Conservation (phyloP, 208 protist genomes). For the Leishmania amazonensis region DNA sequence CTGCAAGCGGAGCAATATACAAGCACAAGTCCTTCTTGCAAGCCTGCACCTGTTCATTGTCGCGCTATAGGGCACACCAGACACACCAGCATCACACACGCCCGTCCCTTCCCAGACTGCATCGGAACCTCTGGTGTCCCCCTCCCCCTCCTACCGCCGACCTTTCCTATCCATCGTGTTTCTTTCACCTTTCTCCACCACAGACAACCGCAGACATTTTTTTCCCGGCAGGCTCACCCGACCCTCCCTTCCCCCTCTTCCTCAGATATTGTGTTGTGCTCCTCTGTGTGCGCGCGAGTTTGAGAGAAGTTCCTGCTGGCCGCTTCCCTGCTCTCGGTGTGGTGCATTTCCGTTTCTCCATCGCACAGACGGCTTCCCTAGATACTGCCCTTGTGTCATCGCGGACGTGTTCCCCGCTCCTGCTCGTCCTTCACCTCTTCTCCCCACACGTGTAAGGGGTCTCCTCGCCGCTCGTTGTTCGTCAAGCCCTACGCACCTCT, state of each 20-base stretch:
- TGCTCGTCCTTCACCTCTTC: not conserved
- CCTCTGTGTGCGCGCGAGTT: not conserved
- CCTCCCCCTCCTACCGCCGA: not conserved
- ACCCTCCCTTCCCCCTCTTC: not conserved
- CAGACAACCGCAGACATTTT: not conserved
- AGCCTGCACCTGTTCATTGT: not conserved
- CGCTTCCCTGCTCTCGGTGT: not conserved
- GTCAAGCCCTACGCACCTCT: not conserved
- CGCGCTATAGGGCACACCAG: not conserved
- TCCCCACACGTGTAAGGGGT: not conserved
- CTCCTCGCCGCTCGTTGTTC: not conserved
- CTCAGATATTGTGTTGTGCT: not conserved
- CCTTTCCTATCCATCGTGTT: not conserved
- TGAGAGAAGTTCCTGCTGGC: not conserved
- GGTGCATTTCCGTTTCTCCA: too few species aligned
- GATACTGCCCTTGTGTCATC: not conserved
- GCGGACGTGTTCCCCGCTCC: not conserved
- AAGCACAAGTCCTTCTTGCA: not conserved
- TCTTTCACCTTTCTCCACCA: not conserved
- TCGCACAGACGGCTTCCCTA: not conserved
- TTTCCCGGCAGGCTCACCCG: not conserved
- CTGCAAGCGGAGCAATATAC: not conserved
- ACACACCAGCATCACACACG: not conserved
- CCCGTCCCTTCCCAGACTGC: not conserved
- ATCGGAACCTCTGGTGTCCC: not conserved